Evolutionary conservation across 2,329 filamentous ascomycete species (phyloP).

Genomic region (Diaporthe citrichinensis): DNA sequence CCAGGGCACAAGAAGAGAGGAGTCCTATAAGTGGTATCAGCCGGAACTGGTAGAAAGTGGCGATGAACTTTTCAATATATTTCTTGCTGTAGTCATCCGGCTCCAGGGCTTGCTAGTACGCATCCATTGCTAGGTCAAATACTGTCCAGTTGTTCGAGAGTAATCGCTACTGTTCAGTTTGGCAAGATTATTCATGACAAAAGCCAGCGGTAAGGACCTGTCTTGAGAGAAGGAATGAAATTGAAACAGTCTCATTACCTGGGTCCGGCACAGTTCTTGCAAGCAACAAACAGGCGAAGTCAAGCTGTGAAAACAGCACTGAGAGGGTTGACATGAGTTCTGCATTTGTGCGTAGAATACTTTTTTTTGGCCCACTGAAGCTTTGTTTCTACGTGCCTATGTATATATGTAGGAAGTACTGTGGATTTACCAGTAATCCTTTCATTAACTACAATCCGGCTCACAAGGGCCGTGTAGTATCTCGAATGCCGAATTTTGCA

Average conservation of each 20-base stretch:
- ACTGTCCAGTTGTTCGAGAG: not conserved
- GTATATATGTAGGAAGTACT: too few relatives aligned
- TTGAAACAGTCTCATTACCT: not conserved
- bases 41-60: too few relatives aligned
- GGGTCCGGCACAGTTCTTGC: not conserved
- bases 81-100: not conserved
- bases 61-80: not conserved
- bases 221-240: not conserved
- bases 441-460: too few relatives aligned
- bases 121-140: not conserved
- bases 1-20: not conserved
- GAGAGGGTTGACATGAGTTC: too few relatives aligned
- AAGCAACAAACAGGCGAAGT: not conserved
- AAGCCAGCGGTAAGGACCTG: not conserved
- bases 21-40: fast-evolving
- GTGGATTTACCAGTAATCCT: too few relatives aligned
- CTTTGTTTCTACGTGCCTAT: too few relatives aligned
- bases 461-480: too few relatives aligned
- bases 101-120: not conserved
- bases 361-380: too few relatives aligned
- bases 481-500: too few relatives aligned
- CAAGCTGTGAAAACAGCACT: not conserved
- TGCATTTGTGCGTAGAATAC: too few relatives aligned
- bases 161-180: not conserved
- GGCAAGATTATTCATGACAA: not conserved